phyloP scores from a whole-genome alignment of 768 basidiomycete genomes.

The Boletellus emodensis region DNA sequence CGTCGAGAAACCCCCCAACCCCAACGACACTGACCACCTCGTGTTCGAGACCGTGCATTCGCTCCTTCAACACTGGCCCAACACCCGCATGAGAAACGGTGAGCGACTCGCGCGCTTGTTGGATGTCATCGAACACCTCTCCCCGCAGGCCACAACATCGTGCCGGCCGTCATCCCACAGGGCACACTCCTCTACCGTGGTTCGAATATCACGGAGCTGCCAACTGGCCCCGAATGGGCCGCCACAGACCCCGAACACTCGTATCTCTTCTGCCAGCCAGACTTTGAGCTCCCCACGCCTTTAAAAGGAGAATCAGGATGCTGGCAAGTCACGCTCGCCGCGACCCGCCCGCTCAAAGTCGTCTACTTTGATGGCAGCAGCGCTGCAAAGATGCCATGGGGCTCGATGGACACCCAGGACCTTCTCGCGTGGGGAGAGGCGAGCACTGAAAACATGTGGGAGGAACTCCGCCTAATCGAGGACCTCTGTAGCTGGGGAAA shows the following conservation, averaged over 20 bases:
- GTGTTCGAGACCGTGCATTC: background rate
- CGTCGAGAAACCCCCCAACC: background rate
- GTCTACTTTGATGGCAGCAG: background rate
- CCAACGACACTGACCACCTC: background rate
- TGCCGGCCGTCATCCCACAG: background rate
- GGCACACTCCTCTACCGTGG: background rate
- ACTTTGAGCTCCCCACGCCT: too few species aligned
- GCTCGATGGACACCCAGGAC: background rate
- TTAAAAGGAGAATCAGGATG: background rate
- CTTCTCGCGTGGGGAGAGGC: background rate
- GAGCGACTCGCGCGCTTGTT: background rate
- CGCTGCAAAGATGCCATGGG: background rate
- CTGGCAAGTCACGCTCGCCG: background rate
- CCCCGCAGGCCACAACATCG: background rate
- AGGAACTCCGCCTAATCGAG: background rate
- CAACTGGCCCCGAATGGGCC: background rate
- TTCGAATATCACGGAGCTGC: background rate
- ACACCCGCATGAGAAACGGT: background rate
- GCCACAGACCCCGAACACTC: background rate
- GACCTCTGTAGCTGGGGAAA: background rate
- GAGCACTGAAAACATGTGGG: too few species aligned
- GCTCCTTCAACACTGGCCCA: background rate
- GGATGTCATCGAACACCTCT: background rate
- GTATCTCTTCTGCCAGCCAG: background rate
- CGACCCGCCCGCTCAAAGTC: background rate